These are phyloP conservation scores for Eurotiales sp. DNA, from an alignment of 2,329 filamentous ascomycete genomes.

Conservation along the genomic window DNA sequence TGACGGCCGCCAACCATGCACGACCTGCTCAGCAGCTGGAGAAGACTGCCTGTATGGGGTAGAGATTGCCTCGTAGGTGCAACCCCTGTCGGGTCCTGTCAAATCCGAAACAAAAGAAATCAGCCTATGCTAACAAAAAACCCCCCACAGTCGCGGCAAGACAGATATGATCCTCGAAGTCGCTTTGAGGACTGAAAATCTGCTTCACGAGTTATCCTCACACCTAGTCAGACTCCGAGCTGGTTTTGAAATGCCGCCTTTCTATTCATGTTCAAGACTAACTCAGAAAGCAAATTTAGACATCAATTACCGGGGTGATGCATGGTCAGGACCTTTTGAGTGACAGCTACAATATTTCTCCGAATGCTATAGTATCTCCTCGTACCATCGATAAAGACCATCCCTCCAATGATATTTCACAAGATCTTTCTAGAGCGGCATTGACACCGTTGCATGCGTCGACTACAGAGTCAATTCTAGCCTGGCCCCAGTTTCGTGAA, in stretches of 20 bases:
- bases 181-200: conserved; percentile 46
- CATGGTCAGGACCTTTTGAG: conserved; percentile 7
- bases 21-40: conserved; percentile 19
- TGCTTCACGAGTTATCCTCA: conserved; percentile 45
- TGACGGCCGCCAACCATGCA: conserved; percentile 47
- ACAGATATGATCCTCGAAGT: conserved; percentile 52
- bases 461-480: conserved; percentile 50
- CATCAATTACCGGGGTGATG: conserved; percentile 1
- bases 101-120: too few relatives aligned
- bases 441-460: conserved; percentile 51
- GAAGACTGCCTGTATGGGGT: conserved; percentile 27
- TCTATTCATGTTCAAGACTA: background rate
- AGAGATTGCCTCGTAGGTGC: conserved; percentile 26
- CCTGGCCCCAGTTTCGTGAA: conserved; percentile 50
- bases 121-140: too few relatives aligned
- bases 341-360: conserved; percentile 14
- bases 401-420: conserved; percentile 5
- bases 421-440: conserved; percentile 44
- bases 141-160: conserved; percentile 44
- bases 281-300: conserved; percentile 3
- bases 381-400: conserved; percentile 19
- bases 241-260: too few relatives aligned
- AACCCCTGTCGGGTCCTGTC: background rate
- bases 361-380: conserved; percentile 17
- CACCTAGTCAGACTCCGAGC: conserved; percentile 29